Evolutionary conservation across 495 filamentous ascomycete genomes (phyloP).

Genomic region (Podospora anserina): DNA sequence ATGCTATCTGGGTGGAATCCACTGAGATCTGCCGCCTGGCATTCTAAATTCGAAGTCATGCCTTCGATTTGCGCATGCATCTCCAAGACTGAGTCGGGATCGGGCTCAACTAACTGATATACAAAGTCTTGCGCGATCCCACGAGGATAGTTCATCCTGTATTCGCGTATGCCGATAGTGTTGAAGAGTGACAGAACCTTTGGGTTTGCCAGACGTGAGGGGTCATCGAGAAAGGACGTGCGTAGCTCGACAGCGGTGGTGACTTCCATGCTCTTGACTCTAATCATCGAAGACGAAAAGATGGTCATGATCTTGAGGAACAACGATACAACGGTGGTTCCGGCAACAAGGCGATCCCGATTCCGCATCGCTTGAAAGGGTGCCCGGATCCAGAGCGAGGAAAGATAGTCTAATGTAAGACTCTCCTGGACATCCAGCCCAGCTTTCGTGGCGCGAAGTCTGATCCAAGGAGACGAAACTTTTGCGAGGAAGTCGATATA

Average conservation of each 20-base stretch:
- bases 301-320: slow-evolving; percentile 1
- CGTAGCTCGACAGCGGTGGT: neutral
- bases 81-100: neutral
- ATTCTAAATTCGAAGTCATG: neutral
- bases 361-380: neutral
- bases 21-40: slow-evolving; percentile 1
- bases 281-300: slow-evolving; percentile 3
- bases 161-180: neutral
- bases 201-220: neutral
- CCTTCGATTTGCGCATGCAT: slow-evolving; percentile 4
- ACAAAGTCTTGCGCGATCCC: neutral
- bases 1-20: neutral
- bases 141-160: neutral
- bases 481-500: neutral
- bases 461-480: neutral
- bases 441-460: no score
- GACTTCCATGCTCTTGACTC: neutral
- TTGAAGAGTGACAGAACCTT: neutral
- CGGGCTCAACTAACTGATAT: neutral
- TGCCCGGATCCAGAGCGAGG: neutral
- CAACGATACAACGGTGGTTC: neutral
- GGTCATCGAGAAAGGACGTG: neutral
- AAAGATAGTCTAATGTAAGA: neutral
- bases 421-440: neutral
- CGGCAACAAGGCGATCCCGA: neutral